Percentiles rank a stretch among this genome's conserved stretches.
phyloP scores from a whole-genome alignment of 352 stramenopile genomes.

The Globisporangium abappressorium region DNA sequence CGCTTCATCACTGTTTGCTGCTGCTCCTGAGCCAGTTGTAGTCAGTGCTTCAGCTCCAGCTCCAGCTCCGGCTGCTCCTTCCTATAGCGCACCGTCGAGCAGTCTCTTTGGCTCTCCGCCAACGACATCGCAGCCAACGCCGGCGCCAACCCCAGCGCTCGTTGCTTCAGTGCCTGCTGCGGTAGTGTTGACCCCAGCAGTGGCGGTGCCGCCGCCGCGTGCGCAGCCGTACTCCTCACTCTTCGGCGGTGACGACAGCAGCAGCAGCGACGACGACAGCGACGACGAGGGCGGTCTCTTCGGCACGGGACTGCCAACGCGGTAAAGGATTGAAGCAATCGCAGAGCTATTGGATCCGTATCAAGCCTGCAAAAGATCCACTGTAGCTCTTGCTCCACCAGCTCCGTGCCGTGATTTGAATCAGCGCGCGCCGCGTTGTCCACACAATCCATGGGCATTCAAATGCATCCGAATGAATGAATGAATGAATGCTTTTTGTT shows the following conservation, averaged over 20 bases:
- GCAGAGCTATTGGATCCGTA: too few species aligned
- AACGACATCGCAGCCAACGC: neutral
- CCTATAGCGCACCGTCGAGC: constrained; percentile 7
- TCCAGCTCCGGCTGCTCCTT: neutral
- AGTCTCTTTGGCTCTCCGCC: constrained; percentile 16
- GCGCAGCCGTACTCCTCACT: constrained; percentile 52
- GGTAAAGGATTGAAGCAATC: constrained; percentile 19
- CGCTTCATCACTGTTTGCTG: constrained; percentile 15
- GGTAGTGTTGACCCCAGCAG: neutral
- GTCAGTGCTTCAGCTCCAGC: neutral
- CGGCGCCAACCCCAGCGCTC: constrained; percentile 4
- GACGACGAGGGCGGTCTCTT: constrained; percentile 80
- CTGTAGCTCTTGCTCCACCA: too few species aligned
- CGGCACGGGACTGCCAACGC: constrained; percentile 66
- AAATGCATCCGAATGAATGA: neutral
- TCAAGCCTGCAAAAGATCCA: neutral
- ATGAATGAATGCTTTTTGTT: neutral
- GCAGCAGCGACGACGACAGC: constrained; percentile 65
- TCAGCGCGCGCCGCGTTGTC: neutral
- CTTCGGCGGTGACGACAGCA: constrained; percentile 56
- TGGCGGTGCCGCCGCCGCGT: constrained; percentile 14
- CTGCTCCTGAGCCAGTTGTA: constrained; percentile 8
- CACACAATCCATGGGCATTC: neutral
- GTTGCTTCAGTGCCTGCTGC: constrained; percentile 1
- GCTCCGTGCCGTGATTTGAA: neutral